These are phyloP conservation scores for Stachybotrys chartarum DNA, from an alignment of 2,329 filamentous ascomycete genomes.

Conservation along the genomic window DNA sequence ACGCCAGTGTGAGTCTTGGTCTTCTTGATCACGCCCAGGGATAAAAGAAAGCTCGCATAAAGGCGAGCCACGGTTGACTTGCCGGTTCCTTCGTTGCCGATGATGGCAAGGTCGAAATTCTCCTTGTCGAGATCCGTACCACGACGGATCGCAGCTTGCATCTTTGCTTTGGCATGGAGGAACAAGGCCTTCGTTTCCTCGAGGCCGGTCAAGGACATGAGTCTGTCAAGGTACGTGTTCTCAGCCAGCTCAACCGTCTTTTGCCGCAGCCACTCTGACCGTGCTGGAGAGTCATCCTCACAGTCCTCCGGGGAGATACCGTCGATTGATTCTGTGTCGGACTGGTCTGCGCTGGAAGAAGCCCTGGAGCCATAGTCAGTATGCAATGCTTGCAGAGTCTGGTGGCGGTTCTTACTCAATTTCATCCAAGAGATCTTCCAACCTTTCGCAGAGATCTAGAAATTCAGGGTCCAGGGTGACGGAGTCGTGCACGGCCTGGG, in stretches of 20 bases:
- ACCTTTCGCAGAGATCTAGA: conserved; percentile 14
- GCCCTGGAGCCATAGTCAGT: conserved; percentile 6
- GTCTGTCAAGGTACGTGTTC: conserved; percentile 47
- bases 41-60: conserved; percentile 19
- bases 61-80: conserved; percentile 20
- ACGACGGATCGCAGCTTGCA: conserved; percentile 43
- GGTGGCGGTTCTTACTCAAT: conserved; percentile 15
- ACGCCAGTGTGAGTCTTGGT: conserved; percentile 36
- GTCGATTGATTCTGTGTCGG: conserved; percentile 16
- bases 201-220: conserved; percentile 58
- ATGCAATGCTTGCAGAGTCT: background rate
- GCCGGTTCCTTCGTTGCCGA: conserved; percentile 21
- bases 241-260: conserved; percentile 38
- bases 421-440: conserved; percentile 20
- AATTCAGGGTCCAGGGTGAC: conserved; percentile 17
- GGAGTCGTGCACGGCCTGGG: conserved; percentile 2
- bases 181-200: conserved; percentile 55
- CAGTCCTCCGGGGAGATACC: conserved; percentile 20
- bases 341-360: conserved; percentile 11
- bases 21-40: conserved; percentile 17
- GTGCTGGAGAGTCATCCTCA: conserved; percentile 33
- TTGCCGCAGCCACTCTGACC: conserved; percentile 24
- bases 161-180: conserved; percentile 29
- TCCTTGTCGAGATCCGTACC: conserved; percentile 40
- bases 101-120: conserved; percentile 21